Conservation (phyloP, 1,139 yeast genomes). For the Candida smagusa region DNA sequence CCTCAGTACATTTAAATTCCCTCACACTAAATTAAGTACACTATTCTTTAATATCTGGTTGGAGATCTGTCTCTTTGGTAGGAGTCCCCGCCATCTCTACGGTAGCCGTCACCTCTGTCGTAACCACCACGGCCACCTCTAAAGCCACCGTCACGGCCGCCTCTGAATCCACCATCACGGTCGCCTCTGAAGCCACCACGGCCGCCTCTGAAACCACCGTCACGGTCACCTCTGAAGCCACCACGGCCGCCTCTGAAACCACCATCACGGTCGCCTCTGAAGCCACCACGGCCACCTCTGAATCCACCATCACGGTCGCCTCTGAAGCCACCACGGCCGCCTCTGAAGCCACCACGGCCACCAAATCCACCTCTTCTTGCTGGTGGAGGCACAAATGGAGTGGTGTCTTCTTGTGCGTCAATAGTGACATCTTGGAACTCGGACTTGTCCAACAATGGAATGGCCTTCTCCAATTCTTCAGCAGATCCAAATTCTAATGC, state of each 20-base stretch:
- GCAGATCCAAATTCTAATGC: constrained; percentile 74
- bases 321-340: constrained; percentile 16
- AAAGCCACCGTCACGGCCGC: constrained; percentile 34
- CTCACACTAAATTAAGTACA: too few species aligned
- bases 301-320: constrained; percentile 26
- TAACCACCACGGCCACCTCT: constrained; percentile 36
- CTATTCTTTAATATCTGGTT: constrained; percentile 41
- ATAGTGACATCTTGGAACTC: constrained; percentile 68
- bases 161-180: constrained; percentile 20
- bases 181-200: constrained; percentile 26
- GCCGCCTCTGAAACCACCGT: constrained; percentile 37
- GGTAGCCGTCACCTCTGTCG: constrained; percentile 41
- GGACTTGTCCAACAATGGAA: constrained; percentile 65
- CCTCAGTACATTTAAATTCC: too few species aligned
- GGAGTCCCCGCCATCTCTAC: constrained; percentile 27
- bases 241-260: constrained; percentile 36
- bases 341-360: constrained; percentile 31
- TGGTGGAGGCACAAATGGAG: constrained; percentile 70
- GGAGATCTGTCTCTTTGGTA: constrained; percentile 59
- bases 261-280: constrained; percentile 23
- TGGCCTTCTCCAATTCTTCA: constrained; percentile 70
- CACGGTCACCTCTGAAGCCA: constrained; percentile 31
- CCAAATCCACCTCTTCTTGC: constrained; percentile 56
- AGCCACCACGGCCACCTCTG: constrained; percentile 34
- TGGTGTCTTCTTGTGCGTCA: constrained; percentile 74